Evolutionary conservation across 768 basidiomycete species (phyloP), one percentile per base, ranked within the genome.

Genomic region (Lactarius hatsudake): DNA sequence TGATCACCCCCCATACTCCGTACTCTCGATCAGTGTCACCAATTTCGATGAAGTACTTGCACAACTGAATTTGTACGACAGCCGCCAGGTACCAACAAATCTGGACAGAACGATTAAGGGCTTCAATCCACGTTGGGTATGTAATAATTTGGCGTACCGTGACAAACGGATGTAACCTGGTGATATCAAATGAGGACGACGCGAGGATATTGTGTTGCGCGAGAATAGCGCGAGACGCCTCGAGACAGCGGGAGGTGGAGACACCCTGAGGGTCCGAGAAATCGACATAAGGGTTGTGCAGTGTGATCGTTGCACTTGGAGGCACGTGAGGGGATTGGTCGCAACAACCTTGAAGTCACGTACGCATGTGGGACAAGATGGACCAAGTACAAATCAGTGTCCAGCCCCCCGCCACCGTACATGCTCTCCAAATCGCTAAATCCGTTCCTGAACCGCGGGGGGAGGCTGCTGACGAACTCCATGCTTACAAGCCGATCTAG

Each of bases 31-130:
- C 84, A 17, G 80, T 79, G 76, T 94, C 91, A n/a, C 87, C 86
- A 56, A 85, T 85, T 74, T 93, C 90, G 66, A 94, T 93, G 73
- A 87, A 89, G 73, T 91, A 87, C 74, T 91, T 92, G 82, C 92
- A 94, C 45, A 91, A 80, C 71, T 94, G 91, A 57, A 94, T 86
- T 74, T 93, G 88, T 5, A 94, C 90, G 5, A 91, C 91, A 17
- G 93, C 92, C 8, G 92, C 93, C 18, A 94, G 85, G 76, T 94
- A 94, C 92, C 92, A 94, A 75, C 91, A 93, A 56, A 94, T 93
- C 90, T 92, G 57, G 53, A 72, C 1, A 43, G 28, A 43, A 51
- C 9, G 40, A 32, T 62, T 69, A 59, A 70, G 38, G 63, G 26
- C 18, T 64, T 56, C 10, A 36, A 12, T 12, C 23, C 45, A 3